Base-by-base conservation (phyloP, 192 early-diverging fungal species). In the Dissophora ornata region DNA sequence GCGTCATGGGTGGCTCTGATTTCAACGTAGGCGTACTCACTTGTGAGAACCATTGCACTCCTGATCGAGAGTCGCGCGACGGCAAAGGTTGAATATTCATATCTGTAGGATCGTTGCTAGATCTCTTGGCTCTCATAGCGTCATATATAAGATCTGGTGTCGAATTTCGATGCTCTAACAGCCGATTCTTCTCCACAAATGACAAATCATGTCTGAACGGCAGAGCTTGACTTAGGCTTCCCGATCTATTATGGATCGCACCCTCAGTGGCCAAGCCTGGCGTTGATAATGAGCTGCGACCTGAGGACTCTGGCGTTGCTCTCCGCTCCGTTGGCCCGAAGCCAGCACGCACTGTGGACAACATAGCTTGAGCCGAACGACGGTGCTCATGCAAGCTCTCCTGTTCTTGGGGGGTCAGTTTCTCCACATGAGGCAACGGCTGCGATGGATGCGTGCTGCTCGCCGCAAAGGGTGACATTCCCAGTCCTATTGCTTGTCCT, bases 1-100 rank as follows among this genome's bases (percentile, higher is more conserved):
- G 22, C 0, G 54, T 52, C 47, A 69, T 15, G 3, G 38, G 51
- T 13, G 47, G 25, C 30, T 47, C 18, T 24, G 67, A 46, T 3
- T 41, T 34, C 3, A 47, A 25, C 2, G 3, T 0, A 1, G 60
- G 45, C 2, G 60, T 55, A 19, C n/a, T 67, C 15, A 67, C 46
- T 22, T 77, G 71, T 16, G 71, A 77, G 53, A 62, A 77, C 71
- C 71, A 77, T 15, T 67, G 63, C 57, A 61, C 59, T 4, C 71
- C 71, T 21, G 63, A 67, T 4, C 71, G 57, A 7, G 58, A 45
- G 59, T 67, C 71, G 4, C 64, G 62, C 41, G 71, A 77, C 19
- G 71, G 71, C 36, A 77, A 18, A 1, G 64, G 71, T 34, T 67
- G 71, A 6, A 77, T 45, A 3, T 38, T 32, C 25, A 67, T 62